Base-by-base conservation (phyloP, 805 yeast species). In the Cyberlindnera maritima region DNA sequence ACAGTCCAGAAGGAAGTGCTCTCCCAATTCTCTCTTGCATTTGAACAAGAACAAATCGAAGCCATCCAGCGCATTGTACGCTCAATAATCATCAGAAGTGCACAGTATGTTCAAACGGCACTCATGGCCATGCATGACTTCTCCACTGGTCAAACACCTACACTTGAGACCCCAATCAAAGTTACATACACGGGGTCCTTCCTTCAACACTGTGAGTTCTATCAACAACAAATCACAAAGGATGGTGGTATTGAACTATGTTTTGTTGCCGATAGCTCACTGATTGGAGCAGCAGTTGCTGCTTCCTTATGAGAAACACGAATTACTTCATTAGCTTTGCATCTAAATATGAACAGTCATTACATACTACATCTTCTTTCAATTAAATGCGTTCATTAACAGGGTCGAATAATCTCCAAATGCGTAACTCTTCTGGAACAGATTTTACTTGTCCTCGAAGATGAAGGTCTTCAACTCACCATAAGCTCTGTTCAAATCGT, bases 401-500 rank as follows among this genome's bases (percentile, higher is more conserved):
- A n/a, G 19, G 4, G 37, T 35, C 25, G 11, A 28, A 35, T 8
- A 11, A 8, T 13, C 41, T 26, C 15, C 42, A 39, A 39, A 29
- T 29, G 19, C 42, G 36, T 39, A 35, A 36, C 39, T 36, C 39
- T 35, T 21, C 38, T 35, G 9, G 7, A 10, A 17, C 35, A 18
- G 11, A 18, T 26, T 18, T 9, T 18, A 18, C 23, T 49, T 34
- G 20, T 50, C 23, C 35, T 58, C 61, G 47, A 87, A 74, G 52
- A 91, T 83, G 64, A 89, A 94, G 36, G 74, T 79, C 69, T 81
- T 88, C 63, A 94, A 79, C 68, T 91, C 88, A 32, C 59, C 59
- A 71, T 94, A 94, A 18, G 98, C 97, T 64, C 74, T 83, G 26
- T 94, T 96, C 57, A 94, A 77, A 61, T 92, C 89, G 61, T 91